Evolutionary conservation across 2,329 filamentous ascomycete genomes (phyloP).

Genomic region (Apiospora saccharicola): DNA sequence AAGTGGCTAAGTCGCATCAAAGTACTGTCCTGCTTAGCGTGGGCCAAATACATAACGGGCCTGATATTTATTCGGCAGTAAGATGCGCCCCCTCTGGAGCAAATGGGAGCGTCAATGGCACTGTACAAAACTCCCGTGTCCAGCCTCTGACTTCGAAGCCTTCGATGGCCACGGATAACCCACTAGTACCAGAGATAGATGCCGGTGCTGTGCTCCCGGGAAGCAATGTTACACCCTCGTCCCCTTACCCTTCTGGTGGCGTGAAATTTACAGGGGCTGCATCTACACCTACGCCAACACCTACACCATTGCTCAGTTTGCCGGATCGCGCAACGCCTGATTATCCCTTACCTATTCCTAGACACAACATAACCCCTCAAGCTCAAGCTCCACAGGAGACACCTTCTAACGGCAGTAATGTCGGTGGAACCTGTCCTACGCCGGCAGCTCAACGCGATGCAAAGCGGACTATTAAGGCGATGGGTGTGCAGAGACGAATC

Average conservation of each 20-base stretch:
- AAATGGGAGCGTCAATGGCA: neutral
- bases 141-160: neutral
- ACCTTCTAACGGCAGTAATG: neutral
- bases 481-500: conserved; percentile 7
- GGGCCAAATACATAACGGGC: conserved; percentile 24
- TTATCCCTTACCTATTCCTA: neutral
- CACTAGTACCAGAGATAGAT: neutral
- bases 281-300: neutral
- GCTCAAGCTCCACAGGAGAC: neutral
- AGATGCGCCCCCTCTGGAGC: neutral
- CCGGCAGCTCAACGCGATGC: neutral
- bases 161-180: neutral
- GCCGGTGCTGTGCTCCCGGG: neutral
- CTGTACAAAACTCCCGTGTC: neutral
- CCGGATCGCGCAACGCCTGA: neutral
- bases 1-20: neutral
- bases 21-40: conserved; percentile 1
- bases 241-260: neutral
- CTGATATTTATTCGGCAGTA: neutral
- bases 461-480: neutral
- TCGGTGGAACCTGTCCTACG: neutral
- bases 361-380: neutral
- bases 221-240: neutral
- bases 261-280: neutral
- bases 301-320: neutral